phyloP scores from a whole-genome alignment of 306 rosid genomes.

The Hippophae rhamnoides region DNA sequence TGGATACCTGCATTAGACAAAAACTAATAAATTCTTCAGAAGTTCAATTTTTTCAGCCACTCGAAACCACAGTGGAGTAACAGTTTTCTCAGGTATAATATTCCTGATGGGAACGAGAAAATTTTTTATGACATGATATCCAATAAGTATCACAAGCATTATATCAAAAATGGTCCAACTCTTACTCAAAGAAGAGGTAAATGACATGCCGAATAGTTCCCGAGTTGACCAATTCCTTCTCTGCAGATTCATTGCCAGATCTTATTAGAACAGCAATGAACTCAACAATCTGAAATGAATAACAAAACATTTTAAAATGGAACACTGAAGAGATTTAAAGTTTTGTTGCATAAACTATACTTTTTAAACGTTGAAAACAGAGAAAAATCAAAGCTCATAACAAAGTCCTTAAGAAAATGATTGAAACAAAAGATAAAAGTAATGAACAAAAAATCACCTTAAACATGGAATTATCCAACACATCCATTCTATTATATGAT shows the following conservation, averaged over 20 bases:
- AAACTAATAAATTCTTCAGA: conserved; percentile 8
- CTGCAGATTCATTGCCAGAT: conserved; percentile 71
- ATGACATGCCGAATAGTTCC: conserved; percentile 77
- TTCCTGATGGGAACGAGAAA: conserved; percentile 7
- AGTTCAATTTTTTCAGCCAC: neutral
- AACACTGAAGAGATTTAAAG: too few species aligned
- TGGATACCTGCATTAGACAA: conserved; percentile 65
- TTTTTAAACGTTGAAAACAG: too few species aligned
- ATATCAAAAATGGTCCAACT: conserved; percentile 1
- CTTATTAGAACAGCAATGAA: conserved; percentile 81
- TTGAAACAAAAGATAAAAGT: too few species aligned
- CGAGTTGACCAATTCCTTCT: conserved; percentile 72
- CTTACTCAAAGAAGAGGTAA: conserved; percentile 97
- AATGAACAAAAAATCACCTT: too few species aligned
- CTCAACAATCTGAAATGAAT: conserved; percentile 70
- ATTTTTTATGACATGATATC: neutral
- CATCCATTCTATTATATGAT: neutral
- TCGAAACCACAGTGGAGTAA: conserved; percentile 2
- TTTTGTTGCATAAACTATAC: too few species aligned
- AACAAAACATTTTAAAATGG: neutral
- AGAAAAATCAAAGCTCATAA: too few species aligned
- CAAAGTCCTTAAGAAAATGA: too few species aligned
- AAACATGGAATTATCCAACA: too few species aligned
- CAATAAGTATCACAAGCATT: neutral
- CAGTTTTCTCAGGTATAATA: conserved; percentile 1